phyloP scores from a whole-genome alignment of 768 basidiomycete species.

The Lactarius sp. region DNA sequence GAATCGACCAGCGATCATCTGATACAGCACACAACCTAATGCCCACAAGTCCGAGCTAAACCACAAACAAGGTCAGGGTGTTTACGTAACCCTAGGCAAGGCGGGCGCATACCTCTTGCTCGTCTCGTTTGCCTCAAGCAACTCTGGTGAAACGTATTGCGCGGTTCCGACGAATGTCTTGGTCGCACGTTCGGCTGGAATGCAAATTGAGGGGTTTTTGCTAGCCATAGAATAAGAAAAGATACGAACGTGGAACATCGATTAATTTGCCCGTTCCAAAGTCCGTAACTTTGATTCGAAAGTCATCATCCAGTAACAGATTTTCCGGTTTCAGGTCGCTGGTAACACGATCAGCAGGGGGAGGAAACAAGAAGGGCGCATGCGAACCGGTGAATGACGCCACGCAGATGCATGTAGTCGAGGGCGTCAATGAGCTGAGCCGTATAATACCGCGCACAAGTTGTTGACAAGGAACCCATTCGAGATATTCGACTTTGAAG shows the following conservation, averaged over 20 bases:
- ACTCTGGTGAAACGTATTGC: constrained; percentile 85
- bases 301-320: constrained; percentile 79
- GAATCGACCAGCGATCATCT: constrained; percentile 87
- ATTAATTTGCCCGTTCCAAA: constrained; percentile 89
- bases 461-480: constrained; percentile 80
- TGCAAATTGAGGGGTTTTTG: constrained; percentile 25
- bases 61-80: constrained; percentile 8
- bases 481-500: constrained; percentile 66
- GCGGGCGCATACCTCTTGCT: constrained; percentile 58
- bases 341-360: constrained; percentile 18
- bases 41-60: constrained; percentile 92
- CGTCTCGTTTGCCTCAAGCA: constrained; percentile 68
- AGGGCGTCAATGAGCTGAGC: constrained; percentile 89
- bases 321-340: constrained; percentile 86
- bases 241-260: constrained; percentile 47
- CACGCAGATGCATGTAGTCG: constrained; percentile 85
- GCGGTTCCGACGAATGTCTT: constrained; percentile 87
- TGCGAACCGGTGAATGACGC: constrained; percentile 77
- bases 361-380: constrained; percentile 10
- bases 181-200: constrained; percentile 43
- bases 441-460: constrained; percentile 76
- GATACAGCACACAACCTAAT: constrained; percentile 88
- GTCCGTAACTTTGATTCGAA: constrained; percentile 92
- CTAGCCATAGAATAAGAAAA: constrained; percentile 29
- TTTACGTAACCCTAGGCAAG: background rate